Base-by-base conservation (phyloP, 495 filamentous ascomycete genomes). In the Parathielavia appendiculata region DNA sequence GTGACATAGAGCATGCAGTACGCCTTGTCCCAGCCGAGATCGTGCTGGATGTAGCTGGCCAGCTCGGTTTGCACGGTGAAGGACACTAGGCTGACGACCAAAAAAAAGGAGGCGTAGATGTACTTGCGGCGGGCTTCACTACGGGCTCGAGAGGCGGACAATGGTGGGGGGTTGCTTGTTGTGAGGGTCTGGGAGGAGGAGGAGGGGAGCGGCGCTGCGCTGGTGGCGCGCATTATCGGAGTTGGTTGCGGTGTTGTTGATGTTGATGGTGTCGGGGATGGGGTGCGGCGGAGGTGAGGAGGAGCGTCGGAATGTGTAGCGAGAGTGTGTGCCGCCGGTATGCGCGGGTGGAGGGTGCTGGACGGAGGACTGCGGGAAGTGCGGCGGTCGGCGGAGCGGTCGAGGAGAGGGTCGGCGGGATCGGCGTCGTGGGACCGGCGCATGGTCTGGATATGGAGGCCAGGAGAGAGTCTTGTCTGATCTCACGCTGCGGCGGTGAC, bases 1-100 rank as follows among this genome's bases (percentile, higher is more conserved):
- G 92, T 98, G 47, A 98, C 74, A 70, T 95, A 98, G 81, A 98
- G 80, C 93, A 98, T 98, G 77, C 87, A 91, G 76, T 97, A 98
- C 23, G 92, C 86, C 74, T 98, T 97, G 69, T 92, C 83, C 93
- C 93, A 98, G 35, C 83, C 79, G 57, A 96, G 69, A 41, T 91
- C 85, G 71, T 90, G 83, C 70, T 96, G 90, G 41, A 98, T 91
- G 69, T 96, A 92, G 9, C 91, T 85, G 4, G 93, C 91, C 14
- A 95, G 91, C 76, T 96, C 92, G 7, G 93, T 97, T 78, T 98
- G 93, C 6, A 96, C 74, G 34, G 75, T 76, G 72, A 98, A 98
- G 66, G 86, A 84, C 19, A 92, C 73, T 64, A 98, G 74, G 64
- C 86, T 92, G 57, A 95, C 61, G 5, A 87, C 64, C 54, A 98